Conservation (phyloP, 495 filamentous ascomycete genomes). For the Polyplosphaeria fusca region DNA sequence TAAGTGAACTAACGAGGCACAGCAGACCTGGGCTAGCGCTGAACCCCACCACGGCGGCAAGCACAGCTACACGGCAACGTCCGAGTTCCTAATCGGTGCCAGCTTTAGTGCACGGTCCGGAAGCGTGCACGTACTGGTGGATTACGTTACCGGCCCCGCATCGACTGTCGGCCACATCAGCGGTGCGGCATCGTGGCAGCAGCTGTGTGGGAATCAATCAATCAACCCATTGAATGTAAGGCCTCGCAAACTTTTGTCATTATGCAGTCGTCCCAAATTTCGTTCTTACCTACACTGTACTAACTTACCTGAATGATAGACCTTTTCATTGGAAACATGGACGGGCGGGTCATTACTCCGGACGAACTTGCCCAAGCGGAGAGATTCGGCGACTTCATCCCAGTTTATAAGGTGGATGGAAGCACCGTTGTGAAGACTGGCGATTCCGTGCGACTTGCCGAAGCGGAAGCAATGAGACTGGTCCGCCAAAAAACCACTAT, state of each 20-base stretch:
- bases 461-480: constrained; percentile 25
- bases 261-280: constrained; percentile 10
- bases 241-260: constrained; percentile 16
- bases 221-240: constrained; percentile 20
- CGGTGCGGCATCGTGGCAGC: too few relatives aligned
- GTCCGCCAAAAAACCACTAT: constrained; percentile 22
- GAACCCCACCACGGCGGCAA: too few relatives aligned
- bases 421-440: constrained; percentile 25
- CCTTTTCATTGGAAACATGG: constrained; percentile 21
- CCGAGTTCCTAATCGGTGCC: too few relatives aligned
- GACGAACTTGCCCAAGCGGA: constrained; percentile 17
- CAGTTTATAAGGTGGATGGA: constrained; percentile 23
- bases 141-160: too few relatives aligned
- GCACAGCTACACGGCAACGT: too few relatives aligned
- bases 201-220: too few relatives aligned
- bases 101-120: too few relatives aligned
- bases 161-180: too few relatives aligned
- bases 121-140: too few relatives aligned
- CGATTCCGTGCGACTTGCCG: constrained; percentile 17
- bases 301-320: constrained; percentile 18
- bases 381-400: constrained; percentile 20
- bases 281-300: constrained; percentile 18
- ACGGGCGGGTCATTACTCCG: constrained; percentile 15
- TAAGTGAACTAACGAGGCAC: too few relatives aligned
- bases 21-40: too few relatives aligned